Conservation (phyloP, 768 basidiomycete genomes). For the Macrolepiota dolichaula region DNA sequence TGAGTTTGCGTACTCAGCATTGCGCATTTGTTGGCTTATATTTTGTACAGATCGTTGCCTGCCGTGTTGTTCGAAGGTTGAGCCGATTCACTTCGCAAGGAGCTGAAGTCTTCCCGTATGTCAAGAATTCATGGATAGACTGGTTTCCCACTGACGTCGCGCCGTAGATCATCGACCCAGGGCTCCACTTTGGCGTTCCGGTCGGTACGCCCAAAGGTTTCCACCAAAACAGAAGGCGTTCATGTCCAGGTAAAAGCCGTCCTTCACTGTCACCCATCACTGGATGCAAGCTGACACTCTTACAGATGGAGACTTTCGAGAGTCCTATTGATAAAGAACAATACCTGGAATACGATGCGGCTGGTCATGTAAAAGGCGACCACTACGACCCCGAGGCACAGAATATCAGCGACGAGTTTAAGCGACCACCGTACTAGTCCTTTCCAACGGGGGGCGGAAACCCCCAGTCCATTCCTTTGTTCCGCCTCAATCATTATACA, state of each 20-base stretch:
- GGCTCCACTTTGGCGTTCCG: conserved; percentile 63
- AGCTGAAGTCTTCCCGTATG: conserved; percentile 55
- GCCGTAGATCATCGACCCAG: conserved; percentile 35
- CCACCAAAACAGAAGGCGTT: conserved; percentile 43
- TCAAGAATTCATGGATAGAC: conserved; percentile 10
- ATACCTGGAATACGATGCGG: conserved; percentile 50
- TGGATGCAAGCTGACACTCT: conserved; percentile 7
- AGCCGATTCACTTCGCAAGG: conserved; percentile 51
- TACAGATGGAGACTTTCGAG: conserved; percentile 66
- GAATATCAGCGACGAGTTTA: conserved; percentile 58
- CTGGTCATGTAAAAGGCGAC: conserved; percentile 46
- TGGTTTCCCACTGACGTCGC: not conserved
- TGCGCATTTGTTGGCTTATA: not conserved
- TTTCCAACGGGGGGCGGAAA: not conserved
- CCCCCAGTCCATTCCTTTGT: conserved; percentile 4
- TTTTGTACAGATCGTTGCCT: conserved; percentile 55
- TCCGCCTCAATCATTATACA: not conserved
- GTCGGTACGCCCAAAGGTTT: conserved; percentile 30
- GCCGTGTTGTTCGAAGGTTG: conserved; percentile 59
- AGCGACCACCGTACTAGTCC: conserved; percentile 46
- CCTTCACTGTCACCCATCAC: not conserved
- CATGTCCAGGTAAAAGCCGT: conserved; percentile 53
- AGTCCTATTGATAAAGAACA: conserved; percentile 37
- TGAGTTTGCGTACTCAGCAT: conserved; percentile 24
- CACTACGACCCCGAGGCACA: conserved; percentile 60